Evolutionary conservation across 441 rosid genomes (phyloP).

Genomic region (Arabidopsis lyrata): DNA sequence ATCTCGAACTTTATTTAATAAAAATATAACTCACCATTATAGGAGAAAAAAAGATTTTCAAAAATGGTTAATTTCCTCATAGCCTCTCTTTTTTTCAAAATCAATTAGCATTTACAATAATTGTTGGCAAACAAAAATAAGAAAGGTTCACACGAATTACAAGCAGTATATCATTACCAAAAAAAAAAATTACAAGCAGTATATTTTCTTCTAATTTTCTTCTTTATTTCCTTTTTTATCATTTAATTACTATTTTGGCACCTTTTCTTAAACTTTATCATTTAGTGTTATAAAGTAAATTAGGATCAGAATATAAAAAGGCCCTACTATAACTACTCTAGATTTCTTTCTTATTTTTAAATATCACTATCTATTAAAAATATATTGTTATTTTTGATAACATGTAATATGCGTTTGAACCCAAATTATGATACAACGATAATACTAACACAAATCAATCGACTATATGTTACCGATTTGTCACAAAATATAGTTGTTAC

Average conservation of each 20-base stretch:
- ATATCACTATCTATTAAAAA: background rate
- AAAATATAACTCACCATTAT: background rate
- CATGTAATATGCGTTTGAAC: background rate
- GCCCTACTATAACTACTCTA: constrained; percentile 4
- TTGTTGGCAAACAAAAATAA: background rate
- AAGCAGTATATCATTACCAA: background rate
- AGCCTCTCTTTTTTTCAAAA: background rate
- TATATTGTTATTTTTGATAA: background rate
- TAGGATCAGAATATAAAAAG: background rate
- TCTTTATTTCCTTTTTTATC: background rate
- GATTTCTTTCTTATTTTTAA: background rate
- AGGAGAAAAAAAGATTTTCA: background rate
- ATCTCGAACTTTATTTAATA: background rate
- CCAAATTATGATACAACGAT: background rate
- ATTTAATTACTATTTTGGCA: background rate
- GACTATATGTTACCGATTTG: background rate
- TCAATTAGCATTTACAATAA: background rate
- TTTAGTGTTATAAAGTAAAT: background rate
- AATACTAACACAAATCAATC: background rate
- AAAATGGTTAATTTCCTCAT: background rate
- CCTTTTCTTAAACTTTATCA: background rate
- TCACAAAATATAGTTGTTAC: background rate
- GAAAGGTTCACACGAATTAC: background rate
- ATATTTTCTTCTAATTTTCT: background rate
- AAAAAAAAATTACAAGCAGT: background rate